phyloP scores from a whole-genome alignment of 345 rosid genomes.

The Firmiana major region DNA sequence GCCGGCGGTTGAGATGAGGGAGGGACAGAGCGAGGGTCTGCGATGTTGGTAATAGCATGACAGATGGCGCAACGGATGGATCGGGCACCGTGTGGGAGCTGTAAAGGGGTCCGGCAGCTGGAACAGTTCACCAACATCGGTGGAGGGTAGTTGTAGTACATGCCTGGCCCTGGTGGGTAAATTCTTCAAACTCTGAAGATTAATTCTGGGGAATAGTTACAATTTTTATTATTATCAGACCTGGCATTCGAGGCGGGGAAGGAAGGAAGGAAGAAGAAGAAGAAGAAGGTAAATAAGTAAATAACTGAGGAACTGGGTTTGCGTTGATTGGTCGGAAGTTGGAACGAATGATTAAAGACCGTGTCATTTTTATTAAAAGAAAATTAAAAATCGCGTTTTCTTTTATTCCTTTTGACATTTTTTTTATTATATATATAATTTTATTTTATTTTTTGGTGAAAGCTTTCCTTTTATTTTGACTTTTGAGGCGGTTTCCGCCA shows the following conservation, averaged over 20 bases:
- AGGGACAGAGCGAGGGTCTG: slow-evolving; percentile 61
- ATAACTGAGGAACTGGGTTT: neutral
- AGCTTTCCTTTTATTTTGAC: too few species aligned
- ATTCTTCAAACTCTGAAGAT: neutral
- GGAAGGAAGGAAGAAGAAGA: too few species aligned
- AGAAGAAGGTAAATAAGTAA: neutral
- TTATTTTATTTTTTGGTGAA: too few species aligned
- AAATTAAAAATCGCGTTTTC: too few species aligned
- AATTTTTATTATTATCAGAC: too few species aligned
- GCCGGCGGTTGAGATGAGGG: slow-evolving; percentile 26
- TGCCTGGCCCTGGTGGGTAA: slow-evolving; percentile 27
- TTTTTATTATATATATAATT: too few species aligned
- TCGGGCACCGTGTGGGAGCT: slow-evolving; percentile 70
- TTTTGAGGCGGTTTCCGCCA: too few species aligned
- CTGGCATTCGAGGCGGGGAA: too few species aligned
- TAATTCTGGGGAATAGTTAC: neutral
- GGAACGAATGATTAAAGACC: neutral
- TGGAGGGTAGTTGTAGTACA: slow-evolving; percentile 29
- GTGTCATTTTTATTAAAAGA: too few species aligned
- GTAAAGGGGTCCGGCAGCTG: slow-evolving; percentile 69
- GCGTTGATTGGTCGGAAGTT: too few species aligned
- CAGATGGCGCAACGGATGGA: slow-evolving; percentile 84
- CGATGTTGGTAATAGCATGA: slow-evolving; percentile 64
- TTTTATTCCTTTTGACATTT: neutral
- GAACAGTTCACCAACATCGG: slow-evolving; percentile 72